These are phyloP conservation scores for Cladosporium sp. DNA, from an alignment of 2,329 filamentous ascomycete genomes.

Conservation along the genomic window DNA sequence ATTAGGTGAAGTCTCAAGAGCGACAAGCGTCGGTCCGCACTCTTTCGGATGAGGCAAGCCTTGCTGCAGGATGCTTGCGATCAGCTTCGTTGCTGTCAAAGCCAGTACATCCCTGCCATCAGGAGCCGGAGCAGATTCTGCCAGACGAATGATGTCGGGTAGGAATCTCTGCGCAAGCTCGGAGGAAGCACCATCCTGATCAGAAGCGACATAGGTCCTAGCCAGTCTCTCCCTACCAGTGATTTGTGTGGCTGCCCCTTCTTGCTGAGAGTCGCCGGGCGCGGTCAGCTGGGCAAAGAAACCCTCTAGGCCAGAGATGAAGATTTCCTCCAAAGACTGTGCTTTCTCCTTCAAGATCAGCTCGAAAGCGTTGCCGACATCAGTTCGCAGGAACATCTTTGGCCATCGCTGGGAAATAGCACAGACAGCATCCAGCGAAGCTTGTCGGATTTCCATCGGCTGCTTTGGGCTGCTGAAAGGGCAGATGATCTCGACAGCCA, in stretches of 20 bases:
- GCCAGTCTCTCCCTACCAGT: constrained; percentile 49
- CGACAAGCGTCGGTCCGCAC: constrained; percentile 82
- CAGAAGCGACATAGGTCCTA: constrained; percentile 60
- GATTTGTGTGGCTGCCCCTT: constrained; percentile 39
- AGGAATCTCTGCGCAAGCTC: constrained; percentile 85
- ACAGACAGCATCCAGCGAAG: constrained; percentile 80
- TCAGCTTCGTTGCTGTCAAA: constrained; percentile 78
- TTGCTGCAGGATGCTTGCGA: constrained; percentile 92
- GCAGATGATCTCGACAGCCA: constrained; percentile 78
- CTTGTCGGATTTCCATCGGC: constrained; percentile 65
- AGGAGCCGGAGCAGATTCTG: constrained; percentile 50
- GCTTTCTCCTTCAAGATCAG: constrained; percentile 72
- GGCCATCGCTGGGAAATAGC: constrained; percentile 88
- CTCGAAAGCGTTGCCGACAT: constrained; percentile 76
- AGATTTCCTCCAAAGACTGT: constrained; percentile 67
- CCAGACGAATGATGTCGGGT: constrained; percentile 75
- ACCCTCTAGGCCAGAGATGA: constrained; percentile 76
- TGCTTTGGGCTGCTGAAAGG: constrained; percentile 69
- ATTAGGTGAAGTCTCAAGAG: constrained; percentile 83
- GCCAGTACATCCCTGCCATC: constrained; percentile 73
- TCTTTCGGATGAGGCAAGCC: constrained; percentile 94
- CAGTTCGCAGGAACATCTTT: constrained; percentile 73
- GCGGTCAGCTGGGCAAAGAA: constrained; percentile 82
- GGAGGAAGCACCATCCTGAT: constrained; percentile 82
- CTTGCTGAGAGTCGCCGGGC: constrained; percentile 48